Conservation (phyloP, 306 rosid genomes). For the Inga leiocalycina region DNA sequence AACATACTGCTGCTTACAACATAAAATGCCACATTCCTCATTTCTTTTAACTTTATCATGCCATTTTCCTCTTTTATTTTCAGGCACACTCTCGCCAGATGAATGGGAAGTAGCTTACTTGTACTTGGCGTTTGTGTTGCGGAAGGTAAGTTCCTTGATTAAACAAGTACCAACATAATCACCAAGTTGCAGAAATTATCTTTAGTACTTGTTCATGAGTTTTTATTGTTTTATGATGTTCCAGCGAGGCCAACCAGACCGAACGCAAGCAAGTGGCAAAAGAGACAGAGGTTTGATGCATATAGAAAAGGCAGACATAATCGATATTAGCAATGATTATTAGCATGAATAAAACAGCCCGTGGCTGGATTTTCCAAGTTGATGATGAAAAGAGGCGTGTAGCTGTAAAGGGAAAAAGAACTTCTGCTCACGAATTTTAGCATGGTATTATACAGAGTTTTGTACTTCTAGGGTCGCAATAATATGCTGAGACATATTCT, state of each 20-base stretch:
- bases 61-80: not conserved
- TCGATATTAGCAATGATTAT: conserved; percentile 31
- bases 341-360: not conserved
- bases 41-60: not conserved
- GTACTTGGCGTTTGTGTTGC: conserved; percentile 62
- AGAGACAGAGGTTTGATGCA: conserved; percentile 62
- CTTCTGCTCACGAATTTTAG: not conserved
- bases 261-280: conserved; percentile 37
- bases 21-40: not conserved
- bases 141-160: conserved; percentile 47
- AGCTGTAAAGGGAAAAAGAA: not conserved
- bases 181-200: not conserved
- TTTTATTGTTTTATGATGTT: conserved; percentile 12
- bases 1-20: not conserved
- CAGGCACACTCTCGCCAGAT: conserved; percentile 68
- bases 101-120: conserved; percentile 79
- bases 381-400: not conserved
- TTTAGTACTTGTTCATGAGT: not conserved
- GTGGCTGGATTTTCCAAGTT: not conserved
- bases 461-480: conserved; percentile 4
- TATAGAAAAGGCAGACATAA: conserved; percentile 55
- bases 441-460: not conserved
- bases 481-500: not conserved
- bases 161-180: not conserved
- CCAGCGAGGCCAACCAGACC: conserved; percentile 68